A percentile compares a stretch with the other conserved stretches of the same genome.
These are phyloP conservation scores for Penicillium polonicum DNA, from an alignment of 2,329 filamentous ascomycete genomes.

Conservation along the genomic window DNA sequence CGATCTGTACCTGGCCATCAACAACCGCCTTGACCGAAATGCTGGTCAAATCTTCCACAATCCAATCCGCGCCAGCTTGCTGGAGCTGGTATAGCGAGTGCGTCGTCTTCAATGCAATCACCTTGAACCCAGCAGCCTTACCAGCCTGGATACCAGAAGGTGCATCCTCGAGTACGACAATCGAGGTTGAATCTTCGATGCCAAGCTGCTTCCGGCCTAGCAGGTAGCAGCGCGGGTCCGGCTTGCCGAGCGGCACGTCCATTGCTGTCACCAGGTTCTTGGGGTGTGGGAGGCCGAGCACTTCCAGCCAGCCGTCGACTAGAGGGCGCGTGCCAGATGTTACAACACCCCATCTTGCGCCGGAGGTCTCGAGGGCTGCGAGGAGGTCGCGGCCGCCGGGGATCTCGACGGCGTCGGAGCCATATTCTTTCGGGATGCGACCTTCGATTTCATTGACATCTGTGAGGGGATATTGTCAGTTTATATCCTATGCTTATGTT, in stretches of 20 bases:
- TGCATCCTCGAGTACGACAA: conserved; percentile 85
- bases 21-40: conserved; percentile 61
- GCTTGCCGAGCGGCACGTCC: conserved; percentile 73
- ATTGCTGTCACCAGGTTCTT: conserved; percentile 70
- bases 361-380: conserved; percentile 59
- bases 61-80: conserved; percentile 80
- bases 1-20: conserved; percentile 62
- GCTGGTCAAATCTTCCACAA: conserved; percentile 75
- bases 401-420: conserved; percentile 77
- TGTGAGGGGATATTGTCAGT: conserved; percentile 38
- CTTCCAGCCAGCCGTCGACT: conserved; percentile 69
- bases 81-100: conserved; percentile 71
- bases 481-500: neutral
- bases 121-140: conserved; percentile 80
- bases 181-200: conserved; percentile 46
- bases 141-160: conserved; percentile 81
- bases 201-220: conserved; percentile 65
- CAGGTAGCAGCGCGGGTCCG: conserved; percentile 71
- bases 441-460: conserved; percentile 79
- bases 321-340: conserved; percentile 66
- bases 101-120: conserved; percentile 81
- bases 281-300: conserved; percentile 64
- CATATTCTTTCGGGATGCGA: conserved; percentile 72
- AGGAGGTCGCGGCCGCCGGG: conserved; percentile 76
- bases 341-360: conserved; percentile 81